Conservation (phyloP, 805 yeast species). For the Saccharomyces kudriavzevii region DNA sequence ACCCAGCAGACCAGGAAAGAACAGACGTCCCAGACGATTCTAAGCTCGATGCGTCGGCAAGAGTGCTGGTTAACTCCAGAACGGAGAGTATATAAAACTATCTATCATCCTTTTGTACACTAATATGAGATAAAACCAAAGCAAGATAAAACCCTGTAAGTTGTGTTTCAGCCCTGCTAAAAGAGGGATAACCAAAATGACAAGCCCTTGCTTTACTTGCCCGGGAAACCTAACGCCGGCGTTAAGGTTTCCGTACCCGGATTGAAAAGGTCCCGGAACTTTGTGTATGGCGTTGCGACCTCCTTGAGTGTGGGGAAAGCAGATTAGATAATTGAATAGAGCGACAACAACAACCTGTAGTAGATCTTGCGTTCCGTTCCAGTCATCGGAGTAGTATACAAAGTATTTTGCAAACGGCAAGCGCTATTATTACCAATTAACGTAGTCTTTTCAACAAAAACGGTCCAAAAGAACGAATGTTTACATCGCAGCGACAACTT, state of each 20-base stretch:
- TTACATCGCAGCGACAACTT: neutral
- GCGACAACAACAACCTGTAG: neutral
- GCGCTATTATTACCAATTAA: neutral
- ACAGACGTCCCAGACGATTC: constrained; percentile 36
- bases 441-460: neutral
- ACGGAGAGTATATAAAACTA: neutral
- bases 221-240: neutral
- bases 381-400: neutral
- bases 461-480: neutral
- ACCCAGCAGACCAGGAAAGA: constrained; percentile 47
- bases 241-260: neutral
- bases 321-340: neutral
- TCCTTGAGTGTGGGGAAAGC: neutral
- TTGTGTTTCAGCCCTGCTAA: neutral
- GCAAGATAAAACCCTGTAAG: neutral
- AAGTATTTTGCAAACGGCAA: neutral
- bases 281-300: neutral
- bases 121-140: neutral
- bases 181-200: neutral
- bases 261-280: neutral
- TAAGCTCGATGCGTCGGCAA: constrained; percentile 4
- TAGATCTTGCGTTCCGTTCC: neutral
- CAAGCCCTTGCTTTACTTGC: neutral
- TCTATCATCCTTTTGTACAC: neutral
- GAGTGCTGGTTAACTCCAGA: neutral